Evolutionary conservation across 2,329 filamentous ascomycete genomes (phyloP).

Genomic region (Trichoderma aggressivum): DNA sequence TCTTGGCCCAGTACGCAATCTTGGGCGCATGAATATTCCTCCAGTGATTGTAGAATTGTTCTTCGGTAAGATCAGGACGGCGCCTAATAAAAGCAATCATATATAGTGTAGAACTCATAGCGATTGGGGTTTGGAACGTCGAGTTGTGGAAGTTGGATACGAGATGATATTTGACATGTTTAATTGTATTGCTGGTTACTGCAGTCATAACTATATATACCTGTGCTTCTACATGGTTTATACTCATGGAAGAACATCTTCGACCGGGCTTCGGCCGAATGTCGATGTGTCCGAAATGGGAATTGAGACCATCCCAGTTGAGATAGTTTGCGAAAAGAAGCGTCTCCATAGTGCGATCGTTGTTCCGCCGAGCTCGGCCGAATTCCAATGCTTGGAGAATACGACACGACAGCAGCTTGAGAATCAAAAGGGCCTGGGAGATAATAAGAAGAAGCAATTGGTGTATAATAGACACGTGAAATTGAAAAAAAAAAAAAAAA

Average conservation of each 20-base stretch:
- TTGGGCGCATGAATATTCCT: conserved; percentile 14
- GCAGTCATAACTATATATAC: neutral
- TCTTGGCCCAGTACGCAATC: conserved; percentile 12
- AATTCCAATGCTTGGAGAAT: neutral
- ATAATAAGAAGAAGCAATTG: neutral
- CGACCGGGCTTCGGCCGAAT: conserved; percentile 6
- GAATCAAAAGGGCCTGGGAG: neutral
- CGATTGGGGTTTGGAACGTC: neutral
- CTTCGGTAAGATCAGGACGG: conserved; percentile 8
- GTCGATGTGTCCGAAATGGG: neutral
- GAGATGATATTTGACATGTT: neutral
- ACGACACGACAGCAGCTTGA: neutral
- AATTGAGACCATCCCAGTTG: too few relatives aligned
- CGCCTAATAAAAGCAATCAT: conserved; percentile 7
- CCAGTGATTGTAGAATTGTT: conserved; percentile 17
- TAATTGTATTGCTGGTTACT: neutral
- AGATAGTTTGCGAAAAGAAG: neutral
- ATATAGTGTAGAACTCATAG: neutral
- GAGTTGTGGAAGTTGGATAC: neutral
- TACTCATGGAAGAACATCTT: neutral
- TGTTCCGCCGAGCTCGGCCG: conserved; percentile 15
- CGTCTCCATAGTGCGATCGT: too few relatives aligned
- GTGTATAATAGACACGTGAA: neutral
- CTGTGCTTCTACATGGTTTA: neutral
- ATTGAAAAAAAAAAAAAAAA: neutral